phyloP scores from a whole-genome alignment of 2,329 filamentous ascomycete species.

The Cercospora berteroae region DNA sequence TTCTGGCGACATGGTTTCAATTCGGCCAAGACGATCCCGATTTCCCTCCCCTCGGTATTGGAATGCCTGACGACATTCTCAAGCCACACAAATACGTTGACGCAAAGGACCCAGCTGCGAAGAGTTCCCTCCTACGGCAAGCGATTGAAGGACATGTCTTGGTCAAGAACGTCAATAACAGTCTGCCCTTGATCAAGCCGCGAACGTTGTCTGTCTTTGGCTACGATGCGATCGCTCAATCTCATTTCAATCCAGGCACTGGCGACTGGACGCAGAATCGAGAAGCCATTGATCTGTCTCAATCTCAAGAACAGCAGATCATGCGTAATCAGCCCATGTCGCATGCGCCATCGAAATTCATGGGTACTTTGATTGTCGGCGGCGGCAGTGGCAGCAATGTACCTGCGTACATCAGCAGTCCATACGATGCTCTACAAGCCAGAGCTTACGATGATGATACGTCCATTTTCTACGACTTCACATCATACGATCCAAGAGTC shows the following conservation, averaged over 20 bases:
- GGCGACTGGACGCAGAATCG: slow-evolving; percentile 30
- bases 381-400: slow-evolving; percentile 39
- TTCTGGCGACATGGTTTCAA: slow-evolving; percentile 57
- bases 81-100: slow-evolving; percentile 55
- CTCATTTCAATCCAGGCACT: slow-evolving; percentile 27
- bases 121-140: slow-evolving; percentile 53
- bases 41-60: slow-evolving; percentile 42
- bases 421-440: slow-evolving; percentile 38
- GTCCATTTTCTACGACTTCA: slow-evolving; percentile 60
- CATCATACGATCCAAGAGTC: slow-evolving; percentile 49
- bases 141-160: slow-evolving; percentile 64
- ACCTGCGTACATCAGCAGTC: slow-evolving; percentile 37
- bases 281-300: slow-evolving; percentile 26
- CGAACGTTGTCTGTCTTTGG: slow-evolving; percentile 60
- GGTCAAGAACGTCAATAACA: slow-evolving; percentile 58
- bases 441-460: slow-evolving; percentile 53
- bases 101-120: slow-evolving; percentile 53
- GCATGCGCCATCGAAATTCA: slow-evolving; percentile 28
- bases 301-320: slow-evolving; percentile 29
- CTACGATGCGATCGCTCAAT: slow-evolving; percentile 52
- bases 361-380: slow-evolving; percentile 39
- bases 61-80: slow-evolving; percentile 52
- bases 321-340: slow-evolving; percentile 36
- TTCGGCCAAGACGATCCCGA: slow-evolving; percentile 52
- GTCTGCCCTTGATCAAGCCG: slow-evolving; percentile 54